Base-by-base conservation (phyloP, 2,329 filamentous ascomycete species). In the Penicillium sp. region DNA sequence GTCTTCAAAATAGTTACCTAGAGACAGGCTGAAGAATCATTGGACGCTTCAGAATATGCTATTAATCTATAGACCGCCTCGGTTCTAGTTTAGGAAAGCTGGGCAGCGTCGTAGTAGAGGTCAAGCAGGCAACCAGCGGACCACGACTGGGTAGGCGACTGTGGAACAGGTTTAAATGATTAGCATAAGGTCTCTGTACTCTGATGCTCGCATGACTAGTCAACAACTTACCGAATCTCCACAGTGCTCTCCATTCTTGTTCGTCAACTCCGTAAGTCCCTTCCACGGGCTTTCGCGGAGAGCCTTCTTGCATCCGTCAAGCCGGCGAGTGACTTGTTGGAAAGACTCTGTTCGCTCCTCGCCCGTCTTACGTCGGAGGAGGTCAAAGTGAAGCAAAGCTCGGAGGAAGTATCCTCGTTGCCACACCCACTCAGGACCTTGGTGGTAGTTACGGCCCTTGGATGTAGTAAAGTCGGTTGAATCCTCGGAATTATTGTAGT, bases 401-500 rank as follows among this genome's bases (percentile, higher is more conserved):
- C 94, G 84, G 24, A 96, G 76, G 77, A 95, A 98, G 75, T 90
- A 98, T 4, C 93, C 93, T 1, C 89, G 91, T 0, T 91, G 94
- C 93, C 93, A 98, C 25, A 96, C 74, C 93, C 93, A 98, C 68
- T 98, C 93, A 0, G 93, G 94, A 4, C 93, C 93, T 68, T 97
- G 91, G 69, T 98, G 93, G 72, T 98, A 98, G 71, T 97, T 98
- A 48, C 93, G 80, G 43, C 93, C 93, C 71, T 97, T 97, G 59
- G 86, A 83, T 0, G 91, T 97, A 9, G 88, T 81, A 63, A 96
- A 97, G 68, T 97, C 88, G 9, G 81, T 82, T 50, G 85, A 91
- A 70, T 98, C 93, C 63, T 97, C 91, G 57, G 85, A 87, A 73
- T 98, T 98, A 75, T 85, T 83, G 73, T 98, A 98, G 74, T 93